phyloP scores from a whole-genome alignment of 495 filamentous ascomycete species.

The Parathielavia appendiculata region DNA sequence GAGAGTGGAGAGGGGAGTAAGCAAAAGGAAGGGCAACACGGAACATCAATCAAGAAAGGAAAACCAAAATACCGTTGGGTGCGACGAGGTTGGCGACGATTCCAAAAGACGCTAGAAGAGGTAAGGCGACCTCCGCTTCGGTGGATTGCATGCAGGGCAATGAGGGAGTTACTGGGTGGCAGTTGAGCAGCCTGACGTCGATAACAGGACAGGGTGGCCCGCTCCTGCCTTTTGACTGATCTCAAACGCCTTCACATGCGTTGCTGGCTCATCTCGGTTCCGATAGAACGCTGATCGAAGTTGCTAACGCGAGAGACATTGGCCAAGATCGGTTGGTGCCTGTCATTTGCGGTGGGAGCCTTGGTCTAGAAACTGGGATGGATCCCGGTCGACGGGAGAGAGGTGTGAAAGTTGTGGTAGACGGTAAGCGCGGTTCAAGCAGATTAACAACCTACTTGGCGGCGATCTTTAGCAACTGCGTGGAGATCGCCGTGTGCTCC shows the following conservation, averaged over 20 bases:
- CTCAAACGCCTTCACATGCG: not conserved
- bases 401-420: not conserved
- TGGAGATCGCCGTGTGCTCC: not conserved
- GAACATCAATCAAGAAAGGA: conserved; percentile 3
- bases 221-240: not conserved
- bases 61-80: conserved; percentile 9
- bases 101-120: not conserved
- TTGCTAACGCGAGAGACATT: not conserved
- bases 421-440: not conserved
- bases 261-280: not conserved
- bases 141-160: not conserved
- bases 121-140: conserved; percentile 3
- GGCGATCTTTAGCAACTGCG: not conserved
- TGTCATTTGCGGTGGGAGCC: not conserved
- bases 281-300: not conserved
- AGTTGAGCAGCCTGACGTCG: not conserved
- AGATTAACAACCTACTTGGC: not conserved
- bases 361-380: not conserved
- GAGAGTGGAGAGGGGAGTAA: conserved; percentile 8
- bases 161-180: not conserved
- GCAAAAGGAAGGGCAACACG: conserved; percentile 2
- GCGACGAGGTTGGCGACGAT: conserved; percentile 1
- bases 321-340: not conserved
- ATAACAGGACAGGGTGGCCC: not conserved
- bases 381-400: not conserved